Base-by-base conservation (phyloP, 1,139 yeast genomes). In the Saccharomyces hybrid region DNA sequence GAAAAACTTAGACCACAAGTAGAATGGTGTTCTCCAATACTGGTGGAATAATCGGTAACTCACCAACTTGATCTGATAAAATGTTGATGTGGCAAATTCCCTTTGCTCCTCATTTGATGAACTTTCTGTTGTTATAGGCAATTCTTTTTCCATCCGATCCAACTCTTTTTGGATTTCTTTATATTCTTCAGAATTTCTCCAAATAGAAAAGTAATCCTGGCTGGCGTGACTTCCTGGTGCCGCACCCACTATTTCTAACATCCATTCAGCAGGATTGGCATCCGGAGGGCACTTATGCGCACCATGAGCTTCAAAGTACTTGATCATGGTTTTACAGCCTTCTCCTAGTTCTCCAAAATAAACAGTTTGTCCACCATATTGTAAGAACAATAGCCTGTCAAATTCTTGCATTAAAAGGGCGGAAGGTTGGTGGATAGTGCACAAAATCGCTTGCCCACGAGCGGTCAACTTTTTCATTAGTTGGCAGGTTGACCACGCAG, bases 251-350 rank as follows among this genome's bases (percentile, higher is more conserved):
- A 83, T 85, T 59, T 81, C 83, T 63, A 84, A 74, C 88, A 84
- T 84, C 88, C 88, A 85, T 67, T 85, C 90, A 4, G 90, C 90
- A 11, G 90, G 90, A 63, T 84, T 84, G 13, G 85, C 88, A 51
- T 77, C 78, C 25, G 75, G 71, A 5, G 88, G 86, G 67, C 86
- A 83, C 49, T 69, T 69, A 51, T 80, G 80, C 23, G 89, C 84
- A 48, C 91, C 91, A 61, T 85, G 71, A 16, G 70, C 67, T 68
- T 85, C 91, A 66, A 86, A 86, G 70, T 86, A 86, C 58, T 78
- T 69, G 53, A 84, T 80, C 67, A 85, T 73, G 6, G 80, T 75
- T 51, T 69, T 67, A 53, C 87, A 83, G 64, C 81, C 79, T 50
- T 75, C 70, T 53, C 95, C 95, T 63, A 86, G 76, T 53, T 84